A percentile compares a stretch with the other conserved stretches of the same genome.
These are phyloP conservation scores for Acer saccharum DNA, from an alignment of 345 rosid genomes.

Conservation along the genomic window DNA sequence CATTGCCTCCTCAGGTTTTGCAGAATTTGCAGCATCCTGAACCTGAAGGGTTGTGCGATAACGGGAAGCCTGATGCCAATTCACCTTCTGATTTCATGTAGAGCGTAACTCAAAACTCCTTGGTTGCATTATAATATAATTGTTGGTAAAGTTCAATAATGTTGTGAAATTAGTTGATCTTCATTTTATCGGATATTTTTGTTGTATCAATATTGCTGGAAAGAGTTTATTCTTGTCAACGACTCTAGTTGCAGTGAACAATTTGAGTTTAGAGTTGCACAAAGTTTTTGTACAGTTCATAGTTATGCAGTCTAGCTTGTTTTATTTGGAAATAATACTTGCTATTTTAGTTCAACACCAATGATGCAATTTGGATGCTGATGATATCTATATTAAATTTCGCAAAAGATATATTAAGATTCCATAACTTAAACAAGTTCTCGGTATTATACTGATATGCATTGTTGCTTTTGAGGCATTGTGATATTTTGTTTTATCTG, in stretches of 20 bases:
- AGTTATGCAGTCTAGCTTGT: not conserved
- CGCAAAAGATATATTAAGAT: not conserved
- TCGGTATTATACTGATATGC: not conserved
- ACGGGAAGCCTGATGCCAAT: constrained; percentile 61
- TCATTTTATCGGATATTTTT: not conserved
- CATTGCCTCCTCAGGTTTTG: constrained; percentile 61
- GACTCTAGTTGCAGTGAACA: not conserved
- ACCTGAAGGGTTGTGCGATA: constrained; percentile 54
- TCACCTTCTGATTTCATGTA: constrained; percentile 77
- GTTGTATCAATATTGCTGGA: not conserved
- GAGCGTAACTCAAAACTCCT: constrained; percentile 15
- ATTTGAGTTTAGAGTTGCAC: not conserved
- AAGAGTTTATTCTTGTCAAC: not conserved
- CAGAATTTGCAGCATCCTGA: constrained; percentile 72
- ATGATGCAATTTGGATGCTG: not conserved
- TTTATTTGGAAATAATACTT: not conserved
- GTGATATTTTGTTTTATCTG: too few relatives aligned
- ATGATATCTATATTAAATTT: not conserved
- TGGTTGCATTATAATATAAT: not conserved
- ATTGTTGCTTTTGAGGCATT: too few relatives aligned
- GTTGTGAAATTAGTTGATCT: not conserved
- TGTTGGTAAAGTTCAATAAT: not conserved
- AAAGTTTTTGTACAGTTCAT: not conserved
- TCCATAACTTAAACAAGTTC: not conserved
- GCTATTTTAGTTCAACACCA: not conserved